Base-by-base conservation (phyloP, 1,284 basidiomycete species). In the Pseudozyma sp. region DNA sequence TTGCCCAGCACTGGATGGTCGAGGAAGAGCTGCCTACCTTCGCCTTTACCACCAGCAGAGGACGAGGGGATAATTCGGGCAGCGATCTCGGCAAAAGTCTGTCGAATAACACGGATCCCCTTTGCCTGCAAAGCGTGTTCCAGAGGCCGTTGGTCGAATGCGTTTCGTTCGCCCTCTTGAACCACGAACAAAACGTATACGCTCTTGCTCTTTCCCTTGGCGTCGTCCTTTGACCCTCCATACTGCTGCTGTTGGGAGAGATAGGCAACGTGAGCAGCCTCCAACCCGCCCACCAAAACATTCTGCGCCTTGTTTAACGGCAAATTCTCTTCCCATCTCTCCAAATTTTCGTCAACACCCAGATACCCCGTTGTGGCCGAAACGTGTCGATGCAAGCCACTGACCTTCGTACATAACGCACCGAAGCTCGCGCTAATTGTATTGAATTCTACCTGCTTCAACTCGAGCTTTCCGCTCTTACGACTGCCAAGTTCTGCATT, bases 371-470 rank as follows among this genome's bases (percentile, higher is more conserved):
- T 67, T 0, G 64, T 70, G 13, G 21, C n/a, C 8, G 69, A 31
- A 13, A 81, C 49, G 18, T 71, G 78, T 87, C 69, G 78, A 85
- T 98, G 96, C 82, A 98, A 85, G 25, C 89, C 89, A 16, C 91
- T 89, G 8, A 90, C 89, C 45, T 88, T 89, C 66, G 94, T 89
- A 3, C 92, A 93, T 14, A 98, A 87, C 0, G 91, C 85, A 1
- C 95, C 96, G 83, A 98, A 97, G 1, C 93, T 94, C 0, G 92
- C 90, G 0, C 95, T 94, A 76, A 98, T 96, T 6, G 96, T 98
- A 85, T 99, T 99, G 86, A 98, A 97, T 85, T 99, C 97, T 56
- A 99, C 96, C 87, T 99, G 96, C 85, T 95, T 97, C 66, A 99
- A 87, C 34, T 87, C 86, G 11, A 90, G 76, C 5, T 58, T 25